A percentile compares a stretch with the other conserved stretches of the same genome.
Conservation (phyloP, 768 basidiomycete genomes). For the Leccinum rimulosum region DNA sequence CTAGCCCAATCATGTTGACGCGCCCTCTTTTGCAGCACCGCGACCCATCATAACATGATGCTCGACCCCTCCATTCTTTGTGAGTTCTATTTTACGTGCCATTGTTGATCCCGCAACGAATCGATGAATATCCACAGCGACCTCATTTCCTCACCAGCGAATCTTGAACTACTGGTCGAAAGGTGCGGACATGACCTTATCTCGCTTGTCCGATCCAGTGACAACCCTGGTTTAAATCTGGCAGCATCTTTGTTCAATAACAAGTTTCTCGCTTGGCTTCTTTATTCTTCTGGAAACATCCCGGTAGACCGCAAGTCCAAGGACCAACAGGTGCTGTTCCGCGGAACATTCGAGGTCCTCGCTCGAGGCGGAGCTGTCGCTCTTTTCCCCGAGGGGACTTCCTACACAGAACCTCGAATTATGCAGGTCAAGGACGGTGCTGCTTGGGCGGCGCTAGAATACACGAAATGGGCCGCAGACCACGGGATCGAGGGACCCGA, state of each 20-base stretch:
- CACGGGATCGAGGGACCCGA: constrained; percentile 43
- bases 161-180: constrained; percentile 95
- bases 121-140: constrained; percentile 47
- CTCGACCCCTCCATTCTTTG: constrained; percentile 82
- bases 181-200: constrained; percentile 43
- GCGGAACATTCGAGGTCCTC: constrained; percentile 85
- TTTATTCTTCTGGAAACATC: constrained; percentile 92
- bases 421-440: constrained; percentile 94
- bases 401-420: constrained; percentile 91
- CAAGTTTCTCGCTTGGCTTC: constrained; percentile 67
- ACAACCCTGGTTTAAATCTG: constrained; percentile 16
- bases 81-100: constrained; percentile 39
- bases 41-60: constrained; percentile 95
- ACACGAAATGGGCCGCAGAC: constrained; percentile 71
- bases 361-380: constrained; percentile 81
- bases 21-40: constrained; percentile 47
- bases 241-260: constrained; percentile 78
- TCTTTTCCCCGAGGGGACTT: constrained; percentile 91
- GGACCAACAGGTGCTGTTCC: constrained; percentile 85
- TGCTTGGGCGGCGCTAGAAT: constrained; percentile 94
- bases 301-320: constrained; percentile 94
- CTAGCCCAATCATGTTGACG: constrained; percentile 12
- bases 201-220: constrained; percentile 10
- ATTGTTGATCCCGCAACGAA: constrained; percentile 14
- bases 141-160: constrained; percentile 76